Base-by-base conservation (phyloP, 1,139 yeast genomes). In the Scheffersomyces segobiensis region DNA sequence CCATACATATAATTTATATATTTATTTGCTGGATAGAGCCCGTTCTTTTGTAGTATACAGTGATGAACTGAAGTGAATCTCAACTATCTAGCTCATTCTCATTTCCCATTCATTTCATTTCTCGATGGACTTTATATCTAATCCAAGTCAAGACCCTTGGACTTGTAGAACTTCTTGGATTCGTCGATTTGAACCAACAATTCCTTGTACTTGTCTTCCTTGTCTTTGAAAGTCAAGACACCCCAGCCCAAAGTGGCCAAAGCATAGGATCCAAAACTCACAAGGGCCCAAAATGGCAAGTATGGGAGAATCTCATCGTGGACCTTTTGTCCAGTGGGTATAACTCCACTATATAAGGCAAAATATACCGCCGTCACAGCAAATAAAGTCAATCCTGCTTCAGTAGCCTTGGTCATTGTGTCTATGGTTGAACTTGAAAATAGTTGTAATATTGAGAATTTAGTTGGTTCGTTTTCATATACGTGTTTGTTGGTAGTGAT, bases 231-330 rank as follows among this genome's bases (percentile, higher is more conserved):
- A 1, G 92, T 86, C 67, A 80, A 77, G 21, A 89, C 87, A 56
- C 91, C 92, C 80, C 84, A 85, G 50, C 95, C 93, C 60, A 89
- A 79, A 10, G 89, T 84, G 53, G 83, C 88, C 65, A 89, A 80
- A n/a, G 93, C 87, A 68, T 87, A 89, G 21, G 90, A 77, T 46
- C 93, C 93, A 70, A 89, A 88, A 6, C 89, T 68, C 46, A 89
- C 91, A 64, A 89, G 75, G 0, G 78, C 82, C 93, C 93, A 89
- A 80, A 83, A 87, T 55, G 95, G 95, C 59, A 89, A 74, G 68
- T 65, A 79, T 26, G 93, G 93, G 62, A 89, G 74, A 59, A 89
- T 82, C 63, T 87, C 87, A 49, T 77, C 69, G 56, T 79, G 83
- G 65, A 88, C 67, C 52, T 72, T 67, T 19, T 72, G 74, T n/a